These are phyloP conservation scores for Exophiala aquamarina DNA, from an alignment of 2,329 filamentous ascomycete genomes.

Conservation along the genomic window DNA sequence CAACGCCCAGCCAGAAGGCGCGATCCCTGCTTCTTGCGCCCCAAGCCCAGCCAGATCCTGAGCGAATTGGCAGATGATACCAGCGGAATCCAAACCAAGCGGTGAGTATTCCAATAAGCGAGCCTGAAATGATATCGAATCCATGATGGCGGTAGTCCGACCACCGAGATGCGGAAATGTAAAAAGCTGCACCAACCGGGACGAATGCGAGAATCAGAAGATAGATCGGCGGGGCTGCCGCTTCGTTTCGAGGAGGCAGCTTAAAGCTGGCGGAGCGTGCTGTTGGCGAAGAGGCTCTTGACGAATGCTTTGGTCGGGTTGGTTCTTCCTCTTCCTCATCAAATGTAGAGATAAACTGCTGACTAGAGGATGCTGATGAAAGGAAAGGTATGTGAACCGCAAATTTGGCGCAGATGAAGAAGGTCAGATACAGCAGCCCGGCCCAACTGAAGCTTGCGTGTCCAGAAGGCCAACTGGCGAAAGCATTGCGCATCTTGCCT, in stretches of 20 bases:
- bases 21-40: conserved; percentile 70
- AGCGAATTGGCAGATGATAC: conserved; percentile 77
- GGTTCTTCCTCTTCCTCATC: conserved; percentile 14
- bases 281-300: conserved; percentile 7
- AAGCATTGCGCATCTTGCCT: conserved; percentile 71
- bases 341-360: conserved; percentile 16
- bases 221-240: conserved; percentile 80
- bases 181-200: conserved; percentile 73
- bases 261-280: conserved; percentile 19
- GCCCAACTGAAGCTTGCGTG: conserved; percentile 75
- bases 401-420: conserved; percentile 72
- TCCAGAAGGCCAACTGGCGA: conserved; percentile 79
- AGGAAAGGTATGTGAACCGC: conserved; percentile 48
- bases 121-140: conserved; percentile 90
- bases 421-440: conserved; percentile 78
- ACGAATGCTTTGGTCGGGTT: background rate
- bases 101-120: conserved; percentile 69
- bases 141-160: conserved; percentile 86
- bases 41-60: conserved; percentile 89
- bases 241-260: conserved; percentile 63
- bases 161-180: conserved; percentile 82
- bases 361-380: conserved; percentile 27
- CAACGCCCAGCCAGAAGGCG: conserved; percentile 72
- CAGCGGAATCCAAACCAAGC: conserved; percentile 77
- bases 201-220: conserved; percentile 66